phyloP scores from a whole-genome alignment of 495 filamentous ascomycete genomes.

The Aspergillus nanangensis region DNA sequence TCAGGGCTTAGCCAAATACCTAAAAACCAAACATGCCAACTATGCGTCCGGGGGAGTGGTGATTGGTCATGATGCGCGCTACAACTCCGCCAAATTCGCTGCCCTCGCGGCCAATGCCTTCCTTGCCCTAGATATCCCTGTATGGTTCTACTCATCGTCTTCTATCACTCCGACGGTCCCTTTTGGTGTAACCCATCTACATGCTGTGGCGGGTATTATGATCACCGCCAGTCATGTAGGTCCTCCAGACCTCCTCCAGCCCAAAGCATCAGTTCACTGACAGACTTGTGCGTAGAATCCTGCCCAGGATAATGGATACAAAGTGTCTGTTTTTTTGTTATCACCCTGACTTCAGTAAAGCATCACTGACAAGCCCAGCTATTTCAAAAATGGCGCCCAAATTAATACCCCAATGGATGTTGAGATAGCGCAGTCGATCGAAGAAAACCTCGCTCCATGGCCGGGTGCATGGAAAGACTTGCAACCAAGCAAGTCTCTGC shows the following conservation, averaged over 20 bases:
- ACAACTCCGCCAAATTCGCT: constrained; percentile 64
- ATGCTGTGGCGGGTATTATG: constrained; percentile 65
- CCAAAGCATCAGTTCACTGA: not conserved
- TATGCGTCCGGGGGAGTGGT: constrained; percentile 49
- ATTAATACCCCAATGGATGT: constrained; percentile 63
- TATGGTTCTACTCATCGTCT: constrained; percentile 53
- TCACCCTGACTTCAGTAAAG: constrained; percentile 1
- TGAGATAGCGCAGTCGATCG: constrained; percentile 57
- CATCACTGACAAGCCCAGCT: constrained; percentile 29
- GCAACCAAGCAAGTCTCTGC: constrained; percentile 36
- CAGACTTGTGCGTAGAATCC: constrained; percentile 46
- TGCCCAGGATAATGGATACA: constrained; percentile 67
- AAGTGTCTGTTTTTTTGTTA: constrained; percentile 44
- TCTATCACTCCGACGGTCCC: constrained; percentile 67
- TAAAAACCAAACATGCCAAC: constrained; percentile 38
- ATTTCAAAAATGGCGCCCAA: constrained; percentile 66
- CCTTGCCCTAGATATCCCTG: constrained; percentile 53
- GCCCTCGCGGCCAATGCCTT: constrained; percentile 62
- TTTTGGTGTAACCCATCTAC: constrained; percentile 54
- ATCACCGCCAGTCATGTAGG: constrained; percentile 63
- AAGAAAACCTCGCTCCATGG: constrained; percentile 52
- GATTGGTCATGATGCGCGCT: constrained; percentile 64
- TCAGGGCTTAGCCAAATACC: constrained; percentile 63
- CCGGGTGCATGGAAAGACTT: constrained; percentile 44
- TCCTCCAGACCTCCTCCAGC: not conserved